A percentile compares a stretch with the other conserved stretches of the same genome.
Evolutionary conservation across 2,329 filamentous ascomycete genomes (phyloP).

Genomic region (Trichothecium roseum): DNA sequence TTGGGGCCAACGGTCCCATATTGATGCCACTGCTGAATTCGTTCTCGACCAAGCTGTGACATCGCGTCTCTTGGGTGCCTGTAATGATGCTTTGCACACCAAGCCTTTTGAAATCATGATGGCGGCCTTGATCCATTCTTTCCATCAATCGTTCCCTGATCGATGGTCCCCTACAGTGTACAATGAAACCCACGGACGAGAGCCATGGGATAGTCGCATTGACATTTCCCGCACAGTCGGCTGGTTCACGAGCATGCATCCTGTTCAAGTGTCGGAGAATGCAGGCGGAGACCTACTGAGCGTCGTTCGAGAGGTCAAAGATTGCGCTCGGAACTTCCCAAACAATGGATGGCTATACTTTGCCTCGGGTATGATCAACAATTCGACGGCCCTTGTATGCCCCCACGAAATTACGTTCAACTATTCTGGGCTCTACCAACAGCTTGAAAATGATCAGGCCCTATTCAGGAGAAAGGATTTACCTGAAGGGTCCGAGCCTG

Average conservation of each 20-base stretch:
- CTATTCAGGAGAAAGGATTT: not conserved
- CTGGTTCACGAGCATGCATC: slow-evolving; percentile 20
- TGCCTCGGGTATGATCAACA: not conserved
- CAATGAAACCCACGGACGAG: slow-evolving; percentile 19
- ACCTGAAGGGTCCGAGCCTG: not conserved
- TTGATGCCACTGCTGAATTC: not conserved
- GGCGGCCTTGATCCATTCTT: slow-evolving; percentile 10
- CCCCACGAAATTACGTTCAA: slow-evolving; percentile 35
- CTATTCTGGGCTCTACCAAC: slow-evolving; percentile 30
- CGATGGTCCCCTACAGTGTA: slow-evolving; percentile 12
- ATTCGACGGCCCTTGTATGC: no score
- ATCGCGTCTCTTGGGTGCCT: not conserved
- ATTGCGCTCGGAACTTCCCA: not conserved
- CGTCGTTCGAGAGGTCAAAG: not conserved
- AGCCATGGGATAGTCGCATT: slow-evolving; percentile 13
- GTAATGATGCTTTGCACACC: slow-evolving; percentile 10
- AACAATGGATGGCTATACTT: not conserved
- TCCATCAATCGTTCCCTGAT: slow-evolving; percentile 12
- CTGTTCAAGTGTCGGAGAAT: slow-evolving; percentile 5
- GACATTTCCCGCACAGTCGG: slow-evolving; percentile 19
- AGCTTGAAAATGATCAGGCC: slow-evolving; percentile 24
- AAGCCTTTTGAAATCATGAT: slow-evolving; percentile 16
- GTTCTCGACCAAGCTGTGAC: not conserved
- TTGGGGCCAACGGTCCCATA: no score
- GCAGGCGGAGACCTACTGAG: no score